Conservation (phyloP, 768 basidiomycete genomes). For the Naganishia kalamii region DNA sequence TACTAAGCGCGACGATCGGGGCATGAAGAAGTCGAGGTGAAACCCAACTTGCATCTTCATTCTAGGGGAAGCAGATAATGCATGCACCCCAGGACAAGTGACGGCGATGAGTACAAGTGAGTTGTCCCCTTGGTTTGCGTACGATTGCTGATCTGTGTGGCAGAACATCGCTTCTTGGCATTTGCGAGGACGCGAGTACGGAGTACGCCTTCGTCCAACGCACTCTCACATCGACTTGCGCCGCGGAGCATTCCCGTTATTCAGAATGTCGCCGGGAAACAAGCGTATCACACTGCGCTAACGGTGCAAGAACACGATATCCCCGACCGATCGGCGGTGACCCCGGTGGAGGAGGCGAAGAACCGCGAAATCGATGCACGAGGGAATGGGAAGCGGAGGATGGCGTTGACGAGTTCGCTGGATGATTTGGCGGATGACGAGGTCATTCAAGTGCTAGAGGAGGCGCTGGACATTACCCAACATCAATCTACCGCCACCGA, state of each 20-base stretch:
- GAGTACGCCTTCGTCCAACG: background rate
- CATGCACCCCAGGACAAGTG: background rate
- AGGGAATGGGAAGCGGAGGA: background rate
- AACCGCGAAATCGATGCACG: background rate
- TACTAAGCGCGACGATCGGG: too few relatives aligned
- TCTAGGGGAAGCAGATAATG: too few relatives aligned
- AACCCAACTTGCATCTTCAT: too few relatives aligned
- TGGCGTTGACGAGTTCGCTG: constrained; percentile 9
- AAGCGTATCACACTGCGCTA: background rate
- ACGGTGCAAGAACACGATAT: background rate
- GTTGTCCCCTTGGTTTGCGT: background rate
- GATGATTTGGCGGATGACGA: constrained; percentile 12
- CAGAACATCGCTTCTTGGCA: constrained; percentile 13
- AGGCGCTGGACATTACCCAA: background rate
- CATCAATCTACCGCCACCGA: too few relatives aligned
- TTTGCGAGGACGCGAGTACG: background rate
- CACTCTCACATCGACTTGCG: background rate
- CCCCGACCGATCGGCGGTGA: background rate
- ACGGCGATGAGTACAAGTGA: constrained; percentile 16
- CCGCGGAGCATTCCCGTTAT: background rate
- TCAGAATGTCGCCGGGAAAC: too few relatives aligned
- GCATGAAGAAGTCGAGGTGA: too few relatives aligned
- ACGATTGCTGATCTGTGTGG: background rate
- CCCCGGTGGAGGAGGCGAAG: background rate
- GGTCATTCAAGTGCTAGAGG: constrained; percentile 4